phyloP scores from a whole-genome alignment of 129 eudicot genomes.

The Solidago caesia region DNA sequence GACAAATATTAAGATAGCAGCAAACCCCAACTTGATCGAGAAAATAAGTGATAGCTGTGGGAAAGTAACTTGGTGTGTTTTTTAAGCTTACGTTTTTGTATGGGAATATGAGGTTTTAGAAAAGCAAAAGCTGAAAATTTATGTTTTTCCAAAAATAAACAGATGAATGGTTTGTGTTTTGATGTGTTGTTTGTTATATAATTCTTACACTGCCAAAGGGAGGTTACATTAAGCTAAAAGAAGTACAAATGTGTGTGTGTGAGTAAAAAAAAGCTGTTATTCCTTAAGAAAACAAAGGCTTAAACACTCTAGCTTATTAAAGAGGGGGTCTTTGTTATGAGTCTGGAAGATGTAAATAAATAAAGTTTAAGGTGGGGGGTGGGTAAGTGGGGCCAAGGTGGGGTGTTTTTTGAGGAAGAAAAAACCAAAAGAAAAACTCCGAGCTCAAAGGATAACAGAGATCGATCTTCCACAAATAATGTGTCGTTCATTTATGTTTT shows the following conservation, averaged over 20 bases:
- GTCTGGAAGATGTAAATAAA: slow-evolving; percentile 32
- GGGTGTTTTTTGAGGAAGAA: slow-evolving; percentile 41
- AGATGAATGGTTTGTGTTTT: slow-evolving; percentile 29
- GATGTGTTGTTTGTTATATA: slow-evolving; percentile 14
- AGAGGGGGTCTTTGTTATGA: slow-evolving; percentile 45
- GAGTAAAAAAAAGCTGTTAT: slow-evolving; percentile 37
- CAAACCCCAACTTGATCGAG: slow-evolving; percentile 25
- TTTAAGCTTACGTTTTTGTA: slow-evolving; percentile 23
- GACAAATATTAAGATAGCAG: slow-evolving; percentile 21
- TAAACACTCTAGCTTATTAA: slow-evolving; percentile 30
- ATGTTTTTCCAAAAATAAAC: slow-evolving; percentile 31
- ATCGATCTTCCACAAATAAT: slow-evolving; percentile 54
- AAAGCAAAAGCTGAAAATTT: slow-evolving; percentile 34
- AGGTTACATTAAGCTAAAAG: slow-evolving; percentile 23
- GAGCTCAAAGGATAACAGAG: slow-evolving; percentile 47
- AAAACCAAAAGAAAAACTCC: slow-evolving; percentile 40
- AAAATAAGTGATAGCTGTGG: slow-evolving; percentile 28
- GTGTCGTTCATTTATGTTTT: slow-evolving; percentile 24
- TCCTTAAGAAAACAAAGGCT: slow-evolving; percentile 33
- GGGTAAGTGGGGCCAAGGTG: slow-evolving; percentile 20
- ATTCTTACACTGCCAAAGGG: slow-evolving; percentile 19
- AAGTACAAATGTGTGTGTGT: slow-evolving; percentile 7
- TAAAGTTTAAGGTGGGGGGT: slow-evolving; percentile 8
- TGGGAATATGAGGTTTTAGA: neutral
- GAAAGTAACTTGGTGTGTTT: slow-evolving; percentile 34